Conservation (phyloP, 257 asterid genomes). For the Solanum chiquidenum region DNA sequence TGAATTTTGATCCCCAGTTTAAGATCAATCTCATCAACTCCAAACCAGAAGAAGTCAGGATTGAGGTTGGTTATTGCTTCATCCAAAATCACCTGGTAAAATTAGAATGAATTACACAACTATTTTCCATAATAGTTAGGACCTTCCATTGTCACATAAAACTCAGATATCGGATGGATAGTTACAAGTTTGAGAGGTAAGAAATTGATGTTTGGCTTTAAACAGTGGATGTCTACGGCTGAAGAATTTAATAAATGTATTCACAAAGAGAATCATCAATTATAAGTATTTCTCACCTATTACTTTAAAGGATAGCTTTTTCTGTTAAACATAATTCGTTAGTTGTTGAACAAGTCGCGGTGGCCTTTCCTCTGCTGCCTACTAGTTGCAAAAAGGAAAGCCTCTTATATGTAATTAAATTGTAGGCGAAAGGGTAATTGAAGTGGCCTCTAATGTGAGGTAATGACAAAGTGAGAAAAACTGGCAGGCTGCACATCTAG, state of each 20-base stretch:
- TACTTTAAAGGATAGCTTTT: neutral
- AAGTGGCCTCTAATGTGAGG: neutral
- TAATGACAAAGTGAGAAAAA: neutral
- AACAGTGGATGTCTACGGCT: neutral
- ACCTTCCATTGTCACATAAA: neutral
- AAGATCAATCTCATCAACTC: conserved; percentile 84
- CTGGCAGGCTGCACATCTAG: neutral
- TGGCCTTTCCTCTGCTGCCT: neutral
- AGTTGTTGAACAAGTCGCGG: neutral
- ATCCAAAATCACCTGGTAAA: conserved; percentile 72
- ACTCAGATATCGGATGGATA: neutral
- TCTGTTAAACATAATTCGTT: neutral
- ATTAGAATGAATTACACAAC: neutral
- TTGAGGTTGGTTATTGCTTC: conserved; percentile 68
- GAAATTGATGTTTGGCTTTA: neutral
- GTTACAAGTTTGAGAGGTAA: neutral
- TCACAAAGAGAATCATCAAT: neutral
- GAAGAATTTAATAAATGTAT: neutral
- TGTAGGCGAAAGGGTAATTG: neutral
- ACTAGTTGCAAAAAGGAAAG: neutral
- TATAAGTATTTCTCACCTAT: neutral
- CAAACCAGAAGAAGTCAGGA: conserved; percentile 92
- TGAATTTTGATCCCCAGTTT: conserved; percentile 65
- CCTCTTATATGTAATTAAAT: neutral
- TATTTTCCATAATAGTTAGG: neutral